Base-by-base conservation (phyloP, 495 filamentous ascomycete genomes). In the Eremomyces bilateralis region DNA sequence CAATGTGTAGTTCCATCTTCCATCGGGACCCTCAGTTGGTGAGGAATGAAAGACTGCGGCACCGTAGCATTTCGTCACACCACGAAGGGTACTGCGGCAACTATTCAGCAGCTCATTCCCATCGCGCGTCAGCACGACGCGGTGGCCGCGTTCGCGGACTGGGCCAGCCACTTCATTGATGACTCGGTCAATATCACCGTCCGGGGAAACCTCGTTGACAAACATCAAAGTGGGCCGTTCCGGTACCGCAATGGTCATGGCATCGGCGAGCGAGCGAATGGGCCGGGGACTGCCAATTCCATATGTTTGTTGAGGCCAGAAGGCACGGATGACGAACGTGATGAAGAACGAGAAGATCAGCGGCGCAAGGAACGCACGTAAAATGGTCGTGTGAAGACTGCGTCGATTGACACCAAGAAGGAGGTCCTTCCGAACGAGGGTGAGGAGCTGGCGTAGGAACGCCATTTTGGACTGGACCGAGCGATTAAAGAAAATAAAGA, bases 1-100 rank as follows among this genome's bases (percentile, higher is more conserved):
- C 13, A 88, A 53, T 1, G 72, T 80, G 40, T 84, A 88, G 49
- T 81, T 82, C 80, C 80, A 84, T 12, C 59, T 41, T 0, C 62
- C 68, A 17, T 60, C 63, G 0, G 49, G 44, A 2, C 75, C 75
- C 53, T 80, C 73, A 3, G 41, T 58, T 3, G 74, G 76, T 12
- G 73, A 78, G 4, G 64, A 65, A 39, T 65, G 49, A 49, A 88
- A 84, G 15, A 77, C 66, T 2, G 72, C 72, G 3, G 76, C 80
- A 8, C 65, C 75, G 46, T 69, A 79, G 49, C 80, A 88, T 4
- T 46, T 49, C 0, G 72, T 77, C 11, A 70, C 64, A 3, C 74
- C 79, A 21, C 70, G 59, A 27, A 88, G 49, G 5, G 60, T 60
- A 34, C 65, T 72, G 27, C 64, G 62, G 49, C 80, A 88, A 20